Evolutionary conservation across 805 yeast genomes (phyloP).

Genomic region (Pichia kluyveri): DNA sequence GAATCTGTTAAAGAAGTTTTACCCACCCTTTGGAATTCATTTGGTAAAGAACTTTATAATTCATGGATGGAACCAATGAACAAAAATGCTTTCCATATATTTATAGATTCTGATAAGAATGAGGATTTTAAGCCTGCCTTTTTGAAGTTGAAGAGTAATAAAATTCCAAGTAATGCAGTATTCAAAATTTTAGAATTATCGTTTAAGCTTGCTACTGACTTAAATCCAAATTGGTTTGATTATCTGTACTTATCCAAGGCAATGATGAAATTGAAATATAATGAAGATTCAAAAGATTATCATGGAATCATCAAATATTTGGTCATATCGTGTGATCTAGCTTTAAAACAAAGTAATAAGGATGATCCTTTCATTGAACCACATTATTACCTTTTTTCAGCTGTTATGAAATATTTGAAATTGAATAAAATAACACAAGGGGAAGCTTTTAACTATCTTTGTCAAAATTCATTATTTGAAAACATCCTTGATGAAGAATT

Average conservation of each 20-base stretch:
- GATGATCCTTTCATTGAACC: conserved; percentile 68
- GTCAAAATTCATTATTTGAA: conserved; percentile 27
- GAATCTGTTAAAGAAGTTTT: conserved; percentile 28
- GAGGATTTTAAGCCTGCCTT: too few species aligned
- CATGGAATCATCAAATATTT: conserved; percentile 32
- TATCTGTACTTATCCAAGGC: conserved; percentile 52
- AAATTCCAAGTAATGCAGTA: conserved; percentile 10
- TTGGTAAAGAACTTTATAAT: conserved; percentile 51
- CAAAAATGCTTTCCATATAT: conserved; percentile 43
- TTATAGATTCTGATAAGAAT: background rate
- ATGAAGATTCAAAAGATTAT: background rate
- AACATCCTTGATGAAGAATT: background rate
- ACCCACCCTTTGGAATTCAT: conserved; percentile 39
- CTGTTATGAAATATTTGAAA: conserved; percentile 47
- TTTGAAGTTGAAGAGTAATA: conserved; percentile 1
- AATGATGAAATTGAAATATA: conserved; percentile 37
- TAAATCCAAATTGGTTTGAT: conserved; percentile 51
- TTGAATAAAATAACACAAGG: conserved; percentile 25
- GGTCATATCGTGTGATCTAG: conserved; percentile 35
- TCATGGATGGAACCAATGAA: conserved; percentile 58
- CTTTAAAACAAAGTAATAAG: conserved; percentile 29
- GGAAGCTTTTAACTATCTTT: conserved; percentile 33
- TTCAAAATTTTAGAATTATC: conserved; percentile 31
- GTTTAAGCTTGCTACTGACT: conserved; percentile 37
- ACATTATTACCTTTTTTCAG: conserved; percentile 54